Base-by-base conservation (phyloP, 768 basidiomycete genomes). In the Cubamyces sp. region DNA sequence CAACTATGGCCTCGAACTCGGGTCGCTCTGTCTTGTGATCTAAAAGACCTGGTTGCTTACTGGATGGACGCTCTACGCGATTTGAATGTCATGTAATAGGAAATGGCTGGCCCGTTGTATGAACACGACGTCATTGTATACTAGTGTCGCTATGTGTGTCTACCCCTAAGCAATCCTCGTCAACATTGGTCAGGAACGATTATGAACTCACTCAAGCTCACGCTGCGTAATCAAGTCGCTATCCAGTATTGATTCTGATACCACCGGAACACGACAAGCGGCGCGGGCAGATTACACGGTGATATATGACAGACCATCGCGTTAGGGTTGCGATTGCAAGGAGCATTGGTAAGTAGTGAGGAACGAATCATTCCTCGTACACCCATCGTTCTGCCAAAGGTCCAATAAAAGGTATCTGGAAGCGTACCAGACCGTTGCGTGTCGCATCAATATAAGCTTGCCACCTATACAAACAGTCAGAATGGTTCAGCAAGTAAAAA, bases 301-400 rank as follows among this genome's bases (percentile, higher is more conserved):
- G 39, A 40, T 7, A 40, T 40, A 40, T n/a, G n/a, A n/a, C n/a
- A n/a, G n/a, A n/a, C 39, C 39, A 16, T 40, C 39, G 39, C 39
- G n/a, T n/a, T n/a, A n/a, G n/a, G n/a, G n/a, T n/a, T n/a, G n/a
- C n/a, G n/a, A n/a, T n/a, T n/a, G n/a, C n/a, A n/a, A n/a, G 39
- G 39, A 40, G 39, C 18, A 43, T 18, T 15, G 42, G 19, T 39
- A 3, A 25, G 25, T 21, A 2, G 26, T 21, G 11, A 48, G 9
- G 49, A 11, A 50, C 21, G 43, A 21, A 34, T 39, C 55, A 87
- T 70, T 90, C 89, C 62, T 87, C 88, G 11, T 76, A 75, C 12
- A 92, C 78, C 87, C 90, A 91, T 60, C 78, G 75, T 64, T 88
- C 87, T 15, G 90, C 91, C 14, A 89, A 70, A 23, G 78, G 75